Base-by-base conservation (phyloP, 2,329 filamentous ascomycete species). In the Penicillium sp. region DNA sequence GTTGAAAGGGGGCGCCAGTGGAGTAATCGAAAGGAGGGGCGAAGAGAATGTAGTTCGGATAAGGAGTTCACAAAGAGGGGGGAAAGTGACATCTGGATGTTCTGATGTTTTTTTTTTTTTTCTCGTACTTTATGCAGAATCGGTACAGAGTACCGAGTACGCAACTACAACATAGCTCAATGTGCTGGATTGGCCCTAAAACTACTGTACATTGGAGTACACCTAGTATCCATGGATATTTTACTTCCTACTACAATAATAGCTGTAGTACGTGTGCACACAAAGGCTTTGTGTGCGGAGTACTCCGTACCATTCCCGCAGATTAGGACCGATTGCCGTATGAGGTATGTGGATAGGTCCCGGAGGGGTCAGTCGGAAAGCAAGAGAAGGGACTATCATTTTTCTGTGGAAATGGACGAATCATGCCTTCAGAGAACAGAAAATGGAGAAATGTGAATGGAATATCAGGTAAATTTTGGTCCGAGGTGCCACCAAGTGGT, bases 61-160 rank as follows among this genome's bases (percentile, higher is more conserved):
- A 37, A 50, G 34, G 34, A 50, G 49, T 42, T 44, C 13, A 44
- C 29, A 50, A 44, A 42, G 32, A 43, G 35, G 46, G 52, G 40
- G 24, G 24, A 8, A 40, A 13, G 14, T 46, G 31, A 46, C 31
- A 46, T 46, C 44, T 46, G 44, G 39, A 39, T 34, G 35, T 29
- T 29, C 26, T 45, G 53, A 32, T 44, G 20, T 51, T 50, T 43
- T 43, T 48, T 10, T 20, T 45, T 29, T 18, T 10, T 16, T 13
- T 43, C 26, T 16, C 20, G 45, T 54, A 54, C 44, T 54, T 54
- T 54, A 31, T 47, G 20, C 11, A 49, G 20, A 20, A n/a, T 6
- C 24, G 16, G 8, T 29, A 29, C 9, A 29, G 26, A 26, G 26
- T 47, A 53, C 14, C 10, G 32, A n/a, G 7, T 24, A 37, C 38